Conservation (phyloP, 768 basidiomycete species). For the Russula lepida region DNA sequence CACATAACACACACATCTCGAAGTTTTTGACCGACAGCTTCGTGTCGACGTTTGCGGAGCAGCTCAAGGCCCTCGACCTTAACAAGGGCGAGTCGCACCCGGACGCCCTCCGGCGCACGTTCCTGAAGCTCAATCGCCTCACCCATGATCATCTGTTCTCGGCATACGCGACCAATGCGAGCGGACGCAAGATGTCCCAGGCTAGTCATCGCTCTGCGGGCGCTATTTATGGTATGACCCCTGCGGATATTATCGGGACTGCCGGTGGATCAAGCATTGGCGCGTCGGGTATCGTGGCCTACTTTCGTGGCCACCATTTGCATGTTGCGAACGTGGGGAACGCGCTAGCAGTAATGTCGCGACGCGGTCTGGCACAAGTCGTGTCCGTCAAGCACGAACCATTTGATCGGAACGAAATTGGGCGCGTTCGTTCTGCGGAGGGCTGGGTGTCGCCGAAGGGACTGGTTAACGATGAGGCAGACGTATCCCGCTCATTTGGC, state of each 20-base stretch:
- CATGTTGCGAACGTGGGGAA: constrained; percentile 89
- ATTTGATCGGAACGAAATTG: constrained; percentile 75
- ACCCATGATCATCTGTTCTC: constrained; percentile 61
- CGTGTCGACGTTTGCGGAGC: constrained; percentile 47
- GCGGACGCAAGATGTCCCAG: constrained; percentile 62
- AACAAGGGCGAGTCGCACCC: constrained; percentile 43
- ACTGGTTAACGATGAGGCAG: constrained; percentile 83
- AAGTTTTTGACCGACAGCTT: constrained; percentile 84
- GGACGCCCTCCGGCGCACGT: constrained; percentile 81
- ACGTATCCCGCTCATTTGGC: constrained; percentile 90
- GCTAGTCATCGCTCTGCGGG: constrained; percentile 30
- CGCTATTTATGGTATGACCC: constrained; percentile 30
- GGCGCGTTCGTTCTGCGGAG: constrained; percentile 83
- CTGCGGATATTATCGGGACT: constrained; percentile 25
- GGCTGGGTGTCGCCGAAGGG: constrained; percentile 93
- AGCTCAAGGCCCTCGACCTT: constrained; percentile 43
- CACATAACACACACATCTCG: constrained; percentile 59
- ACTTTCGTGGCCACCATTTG: constrained; percentile 69
- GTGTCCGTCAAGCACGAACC: constrained; percentile 84
- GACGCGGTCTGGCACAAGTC: constrained; percentile 60
- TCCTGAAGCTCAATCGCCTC: constrained; percentile 77
- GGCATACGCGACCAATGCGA: constrained; percentile 26
- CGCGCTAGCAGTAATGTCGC: constrained; percentile 78
- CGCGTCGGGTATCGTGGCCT: constrained; percentile 80
- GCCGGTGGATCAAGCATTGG: constrained; percentile 52